Evolutionary conservation across 1,139 yeast genomes (phyloP).

Genomic region (Zygosaccharomyces sapae): DNA sequence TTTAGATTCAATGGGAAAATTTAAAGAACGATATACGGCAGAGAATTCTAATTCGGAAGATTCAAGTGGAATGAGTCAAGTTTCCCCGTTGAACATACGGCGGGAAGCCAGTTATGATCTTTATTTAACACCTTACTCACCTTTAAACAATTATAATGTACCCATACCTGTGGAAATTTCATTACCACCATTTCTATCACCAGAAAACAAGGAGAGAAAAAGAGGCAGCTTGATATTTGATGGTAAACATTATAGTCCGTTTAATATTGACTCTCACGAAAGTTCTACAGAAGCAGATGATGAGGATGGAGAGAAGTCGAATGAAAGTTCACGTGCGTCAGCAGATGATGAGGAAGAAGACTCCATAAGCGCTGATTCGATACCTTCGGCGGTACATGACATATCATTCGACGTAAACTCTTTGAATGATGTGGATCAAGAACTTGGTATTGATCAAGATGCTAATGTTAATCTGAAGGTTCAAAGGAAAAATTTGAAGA

Average conservation of each 20-base stretch:
- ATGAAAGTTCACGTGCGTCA: neutral
- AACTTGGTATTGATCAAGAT: constrained; percentile 33
- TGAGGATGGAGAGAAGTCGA: neutral
- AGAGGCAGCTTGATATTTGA: constrained; percentile 30
- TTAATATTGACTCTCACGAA: constrained; percentile 10
- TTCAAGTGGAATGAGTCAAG: constrained; percentile 8
- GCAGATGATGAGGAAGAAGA: constrained; percentile 3
- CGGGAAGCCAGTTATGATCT: constrained; percentile 19
- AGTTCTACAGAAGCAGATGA: constrained; percentile 7
- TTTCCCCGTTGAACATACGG: constrained; percentile 16
- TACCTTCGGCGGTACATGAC: constrained; percentile 31
- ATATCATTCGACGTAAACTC: constrained; percentile 27
- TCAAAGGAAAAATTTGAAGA: constrained; percentile 30
- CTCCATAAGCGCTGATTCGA: constrained; percentile 23
- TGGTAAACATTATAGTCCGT: constrained; percentile 31
- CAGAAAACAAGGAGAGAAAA: constrained; percentile 30
- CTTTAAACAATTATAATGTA: constrained; percentile 33
- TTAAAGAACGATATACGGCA: constrained; percentile 2
- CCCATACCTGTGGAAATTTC: constrained; percentile 38
- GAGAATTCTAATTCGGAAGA: constrained; percentile 3
- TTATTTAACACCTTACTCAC: constrained; percentile 37
- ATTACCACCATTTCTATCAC: constrained; percentile 39
- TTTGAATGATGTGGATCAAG: constrained; percentile 19
- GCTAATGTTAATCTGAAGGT: constrained; percentile 34
- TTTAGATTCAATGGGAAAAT: constrained; percentile 16